Base-by-base conservation (phyloP, 352 stramenopile genomes). In the Pythium coloratum region DNA sequence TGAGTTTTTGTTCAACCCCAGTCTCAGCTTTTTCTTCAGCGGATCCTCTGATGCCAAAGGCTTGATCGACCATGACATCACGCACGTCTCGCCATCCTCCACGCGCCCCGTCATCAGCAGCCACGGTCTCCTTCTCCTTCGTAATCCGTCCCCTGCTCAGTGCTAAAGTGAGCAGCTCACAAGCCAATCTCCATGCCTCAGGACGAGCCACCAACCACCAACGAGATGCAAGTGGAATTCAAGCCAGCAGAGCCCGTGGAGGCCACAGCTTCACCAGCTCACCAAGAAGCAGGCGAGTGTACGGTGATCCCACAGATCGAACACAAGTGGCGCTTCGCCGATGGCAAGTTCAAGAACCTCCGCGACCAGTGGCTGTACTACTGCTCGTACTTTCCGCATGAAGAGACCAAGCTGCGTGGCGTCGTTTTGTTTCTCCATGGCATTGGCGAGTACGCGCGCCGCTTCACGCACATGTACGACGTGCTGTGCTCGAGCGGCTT, bases 371-470 rank as follows among this genome's bases (percentile, higher is more conserved):
- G 46, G 46, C 46, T 54, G 10, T 54, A 54, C 46, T 54, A 54
- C 46, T 54, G 46, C 20, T 32, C 46, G 46, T 54, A 54, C 46
- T 55, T 9, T 20, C 56, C 28, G 6, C 3, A 6, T 4, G 40
- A 47, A n/a, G 16, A 14, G 40, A 47, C 40, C 6, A 47, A 47
- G 40, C 40, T 47, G 12, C 40, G 40, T 47, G 80, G 70, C n/a
- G 72, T 86, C 16, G 70, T 78, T 54, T 66, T 89, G 58, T 90
- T 65, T 46, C 12, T 65, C 16, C 61, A 67, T 24, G 61, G 61
- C 38, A 61, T 67, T 18, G 33, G 51, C 38, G 61, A 67, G 32
- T 53, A 67, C 14, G 59, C 50, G 50, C 30, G 49, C 30, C 61
- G 61, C 8, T 67, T 55, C 53, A 33, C 55, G 9, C 50, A 67